Evolutionary conservation across 192 early-diverging fungal genomes (phyloP).

Genomic region (Backusella sp.): DNA sequence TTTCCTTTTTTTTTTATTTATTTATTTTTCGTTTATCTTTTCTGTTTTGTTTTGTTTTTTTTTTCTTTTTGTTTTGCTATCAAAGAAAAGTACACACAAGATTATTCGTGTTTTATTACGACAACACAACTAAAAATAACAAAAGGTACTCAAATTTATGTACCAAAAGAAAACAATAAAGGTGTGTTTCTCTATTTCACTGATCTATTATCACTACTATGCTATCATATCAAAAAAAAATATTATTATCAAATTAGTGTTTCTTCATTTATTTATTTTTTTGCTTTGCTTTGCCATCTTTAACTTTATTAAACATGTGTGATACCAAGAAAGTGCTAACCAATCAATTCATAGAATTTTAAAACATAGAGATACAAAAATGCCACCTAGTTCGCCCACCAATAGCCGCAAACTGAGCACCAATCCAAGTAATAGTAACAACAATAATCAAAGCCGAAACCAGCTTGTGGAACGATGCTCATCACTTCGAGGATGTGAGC

Average conservation of each 20-base stretch:
- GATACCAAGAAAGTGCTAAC: conserved; percentile 2
- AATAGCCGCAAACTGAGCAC: conserved; percentile 19
- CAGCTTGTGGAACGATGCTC: conserved; percentile 34
- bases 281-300: neutral
- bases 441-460: conserved; percentile 23
- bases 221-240: neutral
- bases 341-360: neutral
- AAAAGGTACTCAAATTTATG: neutral
- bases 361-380: conserved; percentile 13
- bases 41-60: neutral
- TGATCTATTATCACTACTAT: neutral
- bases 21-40: neutral
- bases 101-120: neutral
- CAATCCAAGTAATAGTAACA: conserved; percentile 1
- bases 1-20: neutral
- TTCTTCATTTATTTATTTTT: neutral
- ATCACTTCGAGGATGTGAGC: conserved; percentile 27
- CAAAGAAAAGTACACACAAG: neutral
- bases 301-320: neutral
- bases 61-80: neutral
- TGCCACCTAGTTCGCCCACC: conserved; percentile 25
- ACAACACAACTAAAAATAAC: neutral
- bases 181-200: neutral
- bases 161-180: neutral
- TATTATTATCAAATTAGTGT: neutral